Percentiles rank a stretch among this genome's conserved stretches.
phyloP scores from a whole-genome alignment of 148 eudicot genomes.

The Cornus kousa region DNA sequence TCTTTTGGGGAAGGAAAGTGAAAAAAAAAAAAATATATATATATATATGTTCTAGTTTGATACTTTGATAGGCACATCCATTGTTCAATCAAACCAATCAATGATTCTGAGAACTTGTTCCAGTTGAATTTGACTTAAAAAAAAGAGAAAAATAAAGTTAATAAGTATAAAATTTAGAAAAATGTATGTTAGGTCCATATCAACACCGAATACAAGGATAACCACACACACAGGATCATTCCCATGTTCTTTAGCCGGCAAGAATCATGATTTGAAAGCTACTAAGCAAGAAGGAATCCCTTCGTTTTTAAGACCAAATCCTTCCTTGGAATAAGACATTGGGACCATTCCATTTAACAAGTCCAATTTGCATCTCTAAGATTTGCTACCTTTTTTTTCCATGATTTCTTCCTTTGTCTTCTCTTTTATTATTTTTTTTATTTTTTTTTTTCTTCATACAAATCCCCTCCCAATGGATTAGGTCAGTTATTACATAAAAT shows the following conservation, averaged over 20 bases:
- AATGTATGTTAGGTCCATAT: background rate
- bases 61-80: too few species aligned
- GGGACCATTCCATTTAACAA: background rate
- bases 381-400: background rate
- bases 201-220: background rate
- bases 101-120: too few species aligned
- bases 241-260: background rate
- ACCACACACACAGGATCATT: background rate
- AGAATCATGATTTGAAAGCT: conserved; percentile 4
- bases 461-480: too few species aligned
- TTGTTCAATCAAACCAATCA: too few species aligned
- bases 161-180: too few species aligned
- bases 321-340: conserved; percentile 1
- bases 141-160: too few species aligned
- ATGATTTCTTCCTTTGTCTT: background rate
- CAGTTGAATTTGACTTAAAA: too few species aligned
- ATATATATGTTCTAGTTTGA: too few species aligned
- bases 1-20: too few species aligned
- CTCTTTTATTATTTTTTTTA: background rate
- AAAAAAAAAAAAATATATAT: too few species aligned
- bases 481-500: too few species aligned
- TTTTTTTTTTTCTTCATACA: too few species aligned
- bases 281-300: background rate
- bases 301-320: background rate
- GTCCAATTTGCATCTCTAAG: background rate